phyloP scores from a whole-genome alignment of 108 stramenopile genomes.

The Chaetoceros muelleri region DNA sequence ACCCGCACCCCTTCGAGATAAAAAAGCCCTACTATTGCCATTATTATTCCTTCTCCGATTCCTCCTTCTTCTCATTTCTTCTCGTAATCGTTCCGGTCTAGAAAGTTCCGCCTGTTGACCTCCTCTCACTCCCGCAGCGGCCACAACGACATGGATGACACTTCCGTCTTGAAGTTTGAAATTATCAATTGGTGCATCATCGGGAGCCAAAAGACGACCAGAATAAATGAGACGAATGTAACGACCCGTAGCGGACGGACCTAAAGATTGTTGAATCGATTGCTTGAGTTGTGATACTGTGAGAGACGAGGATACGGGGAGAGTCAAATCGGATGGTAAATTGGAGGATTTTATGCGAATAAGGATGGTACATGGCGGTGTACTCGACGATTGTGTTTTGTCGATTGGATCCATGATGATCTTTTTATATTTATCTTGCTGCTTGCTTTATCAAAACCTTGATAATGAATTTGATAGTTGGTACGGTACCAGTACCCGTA shows the following conservation, averaged over 20 bases:
- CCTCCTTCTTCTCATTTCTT: slow-evolving; percentile 6
- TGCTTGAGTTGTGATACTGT: background rate
- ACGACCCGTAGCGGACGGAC: background rate
- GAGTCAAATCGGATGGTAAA: background rate
- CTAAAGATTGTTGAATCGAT: background rate
- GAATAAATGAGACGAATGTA: slow-evolving; percentile 66
- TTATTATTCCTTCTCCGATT: slow-evolving; percentile 1
- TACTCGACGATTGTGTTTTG: too few species aligned
- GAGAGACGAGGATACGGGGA: background rate
- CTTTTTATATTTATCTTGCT: too few species aligned
- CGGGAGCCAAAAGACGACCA: slow-evolving; percentile 66
- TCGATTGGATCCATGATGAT: too few species aligned
- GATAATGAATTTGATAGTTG: too few species aligned
- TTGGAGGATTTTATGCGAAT: too few species aligned
- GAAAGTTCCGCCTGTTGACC: slow-evolving; percentile 19
- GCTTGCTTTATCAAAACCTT: too few species aligned
- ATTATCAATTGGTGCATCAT: slow-evolving; percentile 28
- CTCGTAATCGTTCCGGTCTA: too few species aligned
- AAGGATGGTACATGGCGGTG: too few species aligned
- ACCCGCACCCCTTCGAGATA: slow-evolving; percentile 4
- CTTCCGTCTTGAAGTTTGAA: slow-evolving; percentile 36
- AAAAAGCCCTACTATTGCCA: too few species aligned
- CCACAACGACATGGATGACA: slow-evolving; percentile 70
- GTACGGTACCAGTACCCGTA: too few species aligned
- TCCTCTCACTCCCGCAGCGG: slow-evolving; percentile 26